These are phyloP conservation scores for Coemansia sp. DNA, from an alignment of 192 early-diverging fungal genomes.

Conservation along the genomic window DNA sequence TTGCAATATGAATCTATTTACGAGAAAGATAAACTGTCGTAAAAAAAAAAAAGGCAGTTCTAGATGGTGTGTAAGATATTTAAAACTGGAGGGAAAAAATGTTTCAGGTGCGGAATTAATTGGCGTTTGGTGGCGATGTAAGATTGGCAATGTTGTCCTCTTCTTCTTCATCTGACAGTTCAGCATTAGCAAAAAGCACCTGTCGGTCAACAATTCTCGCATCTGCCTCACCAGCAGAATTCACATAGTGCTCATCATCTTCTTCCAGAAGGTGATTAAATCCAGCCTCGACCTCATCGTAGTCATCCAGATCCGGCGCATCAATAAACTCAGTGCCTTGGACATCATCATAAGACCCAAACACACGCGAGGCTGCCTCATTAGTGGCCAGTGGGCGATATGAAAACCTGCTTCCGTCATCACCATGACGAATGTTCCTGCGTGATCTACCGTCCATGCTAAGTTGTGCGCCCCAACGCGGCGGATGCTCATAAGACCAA, in stretches of 20 bases:
- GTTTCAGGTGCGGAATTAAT: neutral
- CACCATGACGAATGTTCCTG: constrained; percentile 15
- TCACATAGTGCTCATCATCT: constrained; percentile 11
- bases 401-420: constrained; percentile 21
- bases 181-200: constrained; percentile 47
- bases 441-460: constrained; percentile 36
- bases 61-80: neutral
- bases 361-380: constrained; percentile 24
- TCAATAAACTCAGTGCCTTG: constrained; percentile 10
- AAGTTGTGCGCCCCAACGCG: constrained; percentile 40
- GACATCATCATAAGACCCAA: constrained; percentile 14
- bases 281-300: constrained; percentile 48
- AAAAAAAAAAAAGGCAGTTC: neutral
- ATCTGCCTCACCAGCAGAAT: constrained; percentile 24
- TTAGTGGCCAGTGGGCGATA: constrained; percentile 36
- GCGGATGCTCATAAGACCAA: constrained; percentile 53
- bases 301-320: constrained; percentile 22
- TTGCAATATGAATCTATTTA: neutral
- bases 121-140: neutral
- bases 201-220: constrained; percentile 39
- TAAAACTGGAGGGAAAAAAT: neutral
- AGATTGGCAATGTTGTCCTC: neutral
- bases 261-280: constrained; percentile 54
- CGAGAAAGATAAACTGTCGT: neutral
- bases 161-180: constrained; percentile 43